Evolutionary conservation across 345 rosid species (phyloP), one percentile per base, ranked within the genome.

Genomic region (Combretum micranthum): DNA sequence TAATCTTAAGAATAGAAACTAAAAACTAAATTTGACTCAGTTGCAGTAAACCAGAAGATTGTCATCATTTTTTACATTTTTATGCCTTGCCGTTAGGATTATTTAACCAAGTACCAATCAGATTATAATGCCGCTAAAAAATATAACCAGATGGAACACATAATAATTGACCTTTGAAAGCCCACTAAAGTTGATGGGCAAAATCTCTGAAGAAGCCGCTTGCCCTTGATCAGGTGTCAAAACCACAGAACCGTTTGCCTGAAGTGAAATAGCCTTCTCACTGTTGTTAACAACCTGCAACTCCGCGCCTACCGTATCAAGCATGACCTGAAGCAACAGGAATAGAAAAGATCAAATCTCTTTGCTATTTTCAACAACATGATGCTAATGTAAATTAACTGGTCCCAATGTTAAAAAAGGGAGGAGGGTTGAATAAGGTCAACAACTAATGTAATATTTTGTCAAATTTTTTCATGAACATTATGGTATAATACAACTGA

Each of bases 301-400:
- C 75, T 93, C 99, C 14, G 99, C 74, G 42, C 99, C 99, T 22
- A 89, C 96, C 0, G 96, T 89, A 55, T 93, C 99, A 65, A 93
- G 75, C 99, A 89, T 89, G 69, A 89, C 97, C 97, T 93, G 64
- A 62, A 18, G 32, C 18, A 18, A 63, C n/a, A 51, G 55, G 19
- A 64, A 47, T 3, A 23, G 17, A 11, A 2, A 18, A 32, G 9
- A 11, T 32, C 39, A 32, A 32, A 32, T 32, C 39, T 32, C 39
- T 32, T 32, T 32, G 5, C 10, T 7, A 1, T 32, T 32, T 32
- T 3, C 26, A 18, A 7, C 39, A 32, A 32, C 9, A 32, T 32
- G 39, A 32, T 32, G 39, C 39, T 11, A 7, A 32, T 32, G 39
- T 32, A 5, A 48, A 23, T 44, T 19, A 57, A 37, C 44, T 13